phyloP scores from a whole-genome alignment of 2,329 filamentous ascomycete species.

The Botrytis fabae region DNA sequence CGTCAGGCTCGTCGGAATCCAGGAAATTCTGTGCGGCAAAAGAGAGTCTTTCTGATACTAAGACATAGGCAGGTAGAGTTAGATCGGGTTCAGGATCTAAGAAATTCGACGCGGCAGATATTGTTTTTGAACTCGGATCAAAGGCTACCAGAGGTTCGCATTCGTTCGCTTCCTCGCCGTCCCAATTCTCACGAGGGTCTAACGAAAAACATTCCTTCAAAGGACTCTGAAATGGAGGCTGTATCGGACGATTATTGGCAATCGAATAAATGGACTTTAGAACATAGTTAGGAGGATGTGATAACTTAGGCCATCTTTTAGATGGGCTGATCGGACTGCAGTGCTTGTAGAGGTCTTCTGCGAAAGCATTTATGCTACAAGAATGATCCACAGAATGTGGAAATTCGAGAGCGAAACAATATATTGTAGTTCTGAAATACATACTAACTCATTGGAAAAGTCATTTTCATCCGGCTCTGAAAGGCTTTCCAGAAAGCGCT shows the following conservation, averaged over 20 bases:
- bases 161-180: background rate
- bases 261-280: background rate
- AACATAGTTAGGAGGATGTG: background rate
- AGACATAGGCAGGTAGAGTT: background rate
- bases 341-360: background rate
- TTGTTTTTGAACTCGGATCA: background rate
- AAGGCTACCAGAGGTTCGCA: background rate
- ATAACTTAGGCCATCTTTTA: background rate
- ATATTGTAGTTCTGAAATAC: background rate
- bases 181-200: background rate
- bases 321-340: background rate
- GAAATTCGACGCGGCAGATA: background rate
- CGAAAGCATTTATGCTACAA: background rate
- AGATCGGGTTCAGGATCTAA: background rate
- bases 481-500: background rate
- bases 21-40: background rate
- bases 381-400: background rate
- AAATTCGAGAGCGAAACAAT: background rate
- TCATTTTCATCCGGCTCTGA: too few relatives aligned
- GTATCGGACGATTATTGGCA: fast-evolving
- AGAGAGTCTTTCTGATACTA: background rate
- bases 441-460: background rate
- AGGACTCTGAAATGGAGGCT: background rate
- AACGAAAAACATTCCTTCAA: background rate
- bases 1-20: background rate